Conservation (phyloP, 257 asterid genomes). For the Petunia secreta region DNA sequence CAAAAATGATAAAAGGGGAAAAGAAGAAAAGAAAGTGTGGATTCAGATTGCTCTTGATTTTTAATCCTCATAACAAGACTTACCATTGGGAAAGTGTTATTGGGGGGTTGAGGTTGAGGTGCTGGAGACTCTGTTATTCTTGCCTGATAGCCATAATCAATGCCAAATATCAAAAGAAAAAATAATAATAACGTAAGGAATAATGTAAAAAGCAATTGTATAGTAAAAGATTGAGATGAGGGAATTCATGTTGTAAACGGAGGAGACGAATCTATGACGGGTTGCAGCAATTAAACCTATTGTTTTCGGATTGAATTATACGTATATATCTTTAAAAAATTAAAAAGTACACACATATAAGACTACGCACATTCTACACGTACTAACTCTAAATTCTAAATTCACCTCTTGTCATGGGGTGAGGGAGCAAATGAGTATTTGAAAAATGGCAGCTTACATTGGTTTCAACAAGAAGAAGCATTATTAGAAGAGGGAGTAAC, state of each 20-base stretch:
- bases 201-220: background rate
- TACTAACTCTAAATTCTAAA: background rate
- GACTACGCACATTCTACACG: too few relatives aligned
- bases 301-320: too few relatives aligned
- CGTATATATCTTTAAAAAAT: background rate
- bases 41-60: background rate
- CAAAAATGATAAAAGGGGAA: too few relatives aligned
- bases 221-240: background rate
- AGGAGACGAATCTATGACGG: background rate
- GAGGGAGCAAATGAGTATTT: background rate
- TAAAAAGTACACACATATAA: too few relatives aligned
- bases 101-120: conserved; percentile 38
- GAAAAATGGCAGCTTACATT: background rate
- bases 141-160: background rate
- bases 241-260: background rate
- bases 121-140: conserved; percentile 32
- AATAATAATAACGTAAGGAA: background rate
- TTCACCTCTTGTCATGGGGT: background rate
- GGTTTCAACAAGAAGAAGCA: conserved; percentile 17
- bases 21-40: background rate
- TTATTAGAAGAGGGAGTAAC: conserved; percentile 10
- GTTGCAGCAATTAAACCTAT: background rate
- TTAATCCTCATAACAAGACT: background rate
- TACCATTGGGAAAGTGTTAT: conserved; percentile 30
- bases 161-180: background rate